A percentile compares a stretch with the other conserved stretches of the same genome.
Evolutionary conservation across 2,329 filamentous ascomycete species (phyloP).

Genomic region (Paecilomyces fulvus): DNA sequence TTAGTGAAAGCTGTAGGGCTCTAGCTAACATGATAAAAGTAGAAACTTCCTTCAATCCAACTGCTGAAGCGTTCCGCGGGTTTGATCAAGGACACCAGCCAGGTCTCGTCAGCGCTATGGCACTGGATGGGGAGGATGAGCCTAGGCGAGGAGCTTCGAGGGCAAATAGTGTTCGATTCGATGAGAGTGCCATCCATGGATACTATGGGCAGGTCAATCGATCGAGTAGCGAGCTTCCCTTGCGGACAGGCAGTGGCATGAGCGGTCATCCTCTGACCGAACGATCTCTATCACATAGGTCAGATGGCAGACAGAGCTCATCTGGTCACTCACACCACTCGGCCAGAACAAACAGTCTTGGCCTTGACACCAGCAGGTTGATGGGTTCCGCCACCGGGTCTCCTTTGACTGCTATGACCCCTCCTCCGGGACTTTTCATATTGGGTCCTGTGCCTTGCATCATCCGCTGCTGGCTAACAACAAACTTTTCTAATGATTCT

Average conservation of each 20-base stretch:
- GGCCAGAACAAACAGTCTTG: conserved; percentile 76
- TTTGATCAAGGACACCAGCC: conserved; percentile 78
- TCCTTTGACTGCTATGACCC: conserved; percentile 49
- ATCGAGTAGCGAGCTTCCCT: conserved; percentile 73
- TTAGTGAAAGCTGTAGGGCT: neutral
- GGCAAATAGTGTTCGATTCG: conserved; percentile 95
- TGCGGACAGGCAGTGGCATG: conserved; percentile 70
- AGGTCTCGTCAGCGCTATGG: conserved; percentile 69
- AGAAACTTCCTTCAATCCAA: conserved; percentile 68
- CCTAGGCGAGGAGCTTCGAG: conserved; percentile 79
- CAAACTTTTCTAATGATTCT: conserved; percentile 79
- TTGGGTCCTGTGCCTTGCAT: conserved; percentile 87
- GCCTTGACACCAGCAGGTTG: conserved; percentile 63
- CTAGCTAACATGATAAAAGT: conserved; percentile 2
- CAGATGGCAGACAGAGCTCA: conserved; percentile 88
- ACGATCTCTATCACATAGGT: conserved; percentile 86
- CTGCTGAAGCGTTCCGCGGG: conserved; percentile 79
- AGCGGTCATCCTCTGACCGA: conserved; percentile 77
- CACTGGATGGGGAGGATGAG: conserved; percentile 78
- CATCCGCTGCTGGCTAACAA: conserved; percentile 89
- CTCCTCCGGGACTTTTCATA: conserved; percentile 76
- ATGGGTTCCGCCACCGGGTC: conserved; percentile 58
- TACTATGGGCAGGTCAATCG: conserved; percentile 79
- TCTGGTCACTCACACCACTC: conserved; percentile 74
- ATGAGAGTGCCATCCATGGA: conserved; percentile 87